Conservation (phyloP, 2,329 filamentous ascomycete species). For the Cladosporium sp. region DNA sequence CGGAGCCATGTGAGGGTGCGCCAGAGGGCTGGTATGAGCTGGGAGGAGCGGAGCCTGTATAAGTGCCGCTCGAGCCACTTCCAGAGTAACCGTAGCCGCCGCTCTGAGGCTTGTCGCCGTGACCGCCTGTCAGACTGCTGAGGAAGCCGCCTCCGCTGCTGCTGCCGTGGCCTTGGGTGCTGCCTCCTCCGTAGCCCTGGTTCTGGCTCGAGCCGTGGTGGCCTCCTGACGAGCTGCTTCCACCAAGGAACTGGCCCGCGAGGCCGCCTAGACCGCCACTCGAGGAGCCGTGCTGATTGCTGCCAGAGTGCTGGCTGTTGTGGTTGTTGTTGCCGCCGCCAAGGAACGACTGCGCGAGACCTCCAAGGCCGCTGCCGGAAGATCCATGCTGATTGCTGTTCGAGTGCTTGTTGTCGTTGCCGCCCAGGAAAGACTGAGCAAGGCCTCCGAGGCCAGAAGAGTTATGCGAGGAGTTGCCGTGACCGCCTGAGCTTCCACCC, state of each 20-base stretch:
- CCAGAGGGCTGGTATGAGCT: conserved; percentile 26
- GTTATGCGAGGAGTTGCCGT: conserved; percentile 4
- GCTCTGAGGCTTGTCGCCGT: conserved; percentile 8
- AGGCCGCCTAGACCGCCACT: conserved; percentile 14
- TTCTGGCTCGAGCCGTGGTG: background rate
- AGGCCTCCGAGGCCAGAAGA: conserved; percentile 15
- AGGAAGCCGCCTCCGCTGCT: conserved; percentile 10
- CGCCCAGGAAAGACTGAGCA: conserved; percentile 19
- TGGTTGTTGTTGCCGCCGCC: conserved; percentile 20
- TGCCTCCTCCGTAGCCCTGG: conserved; percentile 12
- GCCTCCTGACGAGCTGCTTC: conserved; percentile 17
- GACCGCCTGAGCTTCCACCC: conserved; percentile 18
- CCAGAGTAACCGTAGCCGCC: conserved; percentile 32
- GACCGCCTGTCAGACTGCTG: conserved; percentile 20
- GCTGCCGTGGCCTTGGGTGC: conserved; percentile 9
- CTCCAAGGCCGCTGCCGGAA: conserved; percentile 18
- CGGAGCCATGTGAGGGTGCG: background rate
- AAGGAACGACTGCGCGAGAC: conserved; percentile 19
- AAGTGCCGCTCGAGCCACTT: conserved; percentile 26
- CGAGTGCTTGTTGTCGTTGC: conserved; percentile 19
- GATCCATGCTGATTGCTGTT: conserved; percentile 9
- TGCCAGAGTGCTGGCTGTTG: background rate
- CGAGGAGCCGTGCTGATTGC: conserved; percentile 2
- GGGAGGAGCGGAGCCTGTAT: conserved; percentile 32
- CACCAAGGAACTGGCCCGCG: conserved; percentile 23